Base-by-base conservation (phyloP, 331 rosid genomes). In the Acacia pycnantha region DNA sequence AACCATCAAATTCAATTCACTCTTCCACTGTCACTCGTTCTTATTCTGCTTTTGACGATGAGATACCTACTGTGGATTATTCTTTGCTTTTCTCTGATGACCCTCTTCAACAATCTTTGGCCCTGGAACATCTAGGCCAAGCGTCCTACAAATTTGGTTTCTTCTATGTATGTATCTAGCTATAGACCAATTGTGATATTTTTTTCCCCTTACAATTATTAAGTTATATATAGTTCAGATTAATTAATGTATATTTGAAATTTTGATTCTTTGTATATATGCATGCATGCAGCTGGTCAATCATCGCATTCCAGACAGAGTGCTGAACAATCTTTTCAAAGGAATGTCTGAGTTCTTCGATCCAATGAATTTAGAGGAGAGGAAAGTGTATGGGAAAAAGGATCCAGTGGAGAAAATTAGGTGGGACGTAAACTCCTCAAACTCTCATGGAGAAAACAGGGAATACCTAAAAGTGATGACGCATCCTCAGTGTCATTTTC, bases 381-480 rank as follows among this genome's bases (percentile, higher is more conserved):
- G 90, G 66, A 85, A 24, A n/a, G 31, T 53, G 12, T 80, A 61
- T 10, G 11, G 11, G 8, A 82, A 82, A 76, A 87, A 51, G 64
- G 75, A 61, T 2, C 71, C 85, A 11, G 82, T n/a, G 0, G 90
- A 87, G 71, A 82, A 48, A 81, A 82, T 90, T 11, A 77, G 86
- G 58, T 88, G 92, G 92, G 87, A 10, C 2, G 29, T 68, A 14
- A 84, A 51, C 9, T 51, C 58, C 70, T 73, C 81, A 8, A 85
- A 58, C 70, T 77, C 82, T 22, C 10, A 31, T 11, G 85, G 74
- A 15, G 94, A 89, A 73, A 85, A 87, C 10, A 88, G 92, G 59
- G 92, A 90, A 78, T 79, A 82, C 76, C 77, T 90, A 47, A 90
- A 90, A 58, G 76, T 89, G 35, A n/a, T 82, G 2, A 77, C 86